phyloP scores from a whole-genome alignment of 495 filamentous ascomycete species.

The Paragyromitra xinjiangensis region DNA sequence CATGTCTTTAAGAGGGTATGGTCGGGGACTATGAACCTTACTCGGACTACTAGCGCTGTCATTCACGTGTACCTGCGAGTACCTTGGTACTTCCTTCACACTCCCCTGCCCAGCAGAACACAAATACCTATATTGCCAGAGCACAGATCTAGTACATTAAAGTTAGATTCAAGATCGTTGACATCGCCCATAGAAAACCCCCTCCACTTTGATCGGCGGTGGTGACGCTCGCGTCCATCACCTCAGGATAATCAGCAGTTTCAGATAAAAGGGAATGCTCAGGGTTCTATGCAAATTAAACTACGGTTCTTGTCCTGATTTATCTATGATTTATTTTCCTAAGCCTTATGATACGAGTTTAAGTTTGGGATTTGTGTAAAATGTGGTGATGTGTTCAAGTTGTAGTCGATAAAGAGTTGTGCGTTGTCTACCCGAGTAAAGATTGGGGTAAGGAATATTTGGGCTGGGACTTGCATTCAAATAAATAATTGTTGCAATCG shows the following conservation, averaged over 20 bases:
- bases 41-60: background rate
- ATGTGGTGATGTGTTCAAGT: slow-evolving; percentile 8
- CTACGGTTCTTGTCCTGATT: background rate
- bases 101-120: background rate
- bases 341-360: background rate
- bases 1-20: background rate
- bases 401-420: background rate
- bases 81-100: background rate
- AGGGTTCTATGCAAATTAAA: background rate
- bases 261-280: slow-evolving; percentile 14
- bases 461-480: background rate
- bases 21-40: background rate
- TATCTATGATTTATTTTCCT: slow-evolving; percentile 13
- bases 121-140: background rate
- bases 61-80: background rate
- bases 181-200: background rate
- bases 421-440: background rate
- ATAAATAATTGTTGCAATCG: background rate
- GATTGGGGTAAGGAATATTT: background rate
- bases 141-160: slow-evolving; percentile 16
- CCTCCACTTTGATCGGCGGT: slow-evolving; percentile 33
- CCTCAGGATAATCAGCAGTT: slow-evolving; percentile 40
- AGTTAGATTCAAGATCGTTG: slow-evolving; percentile 5
- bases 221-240: slow-evolving; percentile 41
- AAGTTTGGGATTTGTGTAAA: background rate